phyloP scores from a whole-genome alignment of 129 eudicot genomes.

The Centrapalus pauciflorus region DNA sequence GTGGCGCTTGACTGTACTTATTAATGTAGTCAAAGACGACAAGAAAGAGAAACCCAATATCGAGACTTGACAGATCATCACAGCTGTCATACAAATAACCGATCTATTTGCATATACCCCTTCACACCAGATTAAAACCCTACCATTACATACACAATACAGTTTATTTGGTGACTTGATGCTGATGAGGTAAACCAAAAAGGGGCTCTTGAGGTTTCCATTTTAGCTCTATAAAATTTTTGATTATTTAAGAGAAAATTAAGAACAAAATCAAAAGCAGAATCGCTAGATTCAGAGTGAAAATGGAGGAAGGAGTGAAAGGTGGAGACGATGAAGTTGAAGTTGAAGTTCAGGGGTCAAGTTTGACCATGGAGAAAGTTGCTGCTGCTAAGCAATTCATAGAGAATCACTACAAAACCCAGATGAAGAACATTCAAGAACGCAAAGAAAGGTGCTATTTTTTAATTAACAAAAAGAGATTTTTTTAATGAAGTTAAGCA shows the following conservation, averaged over 20 bases:
- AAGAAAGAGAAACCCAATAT: slow-evolving; percentile 23
- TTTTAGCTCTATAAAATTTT: slow-evolving; percentile 3
- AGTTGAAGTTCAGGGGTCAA: slow-evolving; percentile 77
- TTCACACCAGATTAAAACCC: slow-evolving; percentile 31
- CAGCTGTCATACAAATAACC: slow-evolving; percentile 35
- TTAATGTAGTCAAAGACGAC: slow-evolving; percentile 20
- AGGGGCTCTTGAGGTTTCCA: slow-evolving; percentile 20
- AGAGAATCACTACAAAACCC: slow-evolving; percentile 92
- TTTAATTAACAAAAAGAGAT: neutral
- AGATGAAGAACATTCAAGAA: slow-evolving; percentile 93
- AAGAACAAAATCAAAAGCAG: too few relatives aligned
- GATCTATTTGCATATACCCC: slow-evolving; percentile 21
- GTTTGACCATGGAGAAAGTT: slow-evolving; percentile 94
- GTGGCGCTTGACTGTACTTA: slow-evolving; percentile 18
- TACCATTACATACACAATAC: slow-evolving; percentile 13
- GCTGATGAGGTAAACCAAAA: slow-evolving; percentile 37
- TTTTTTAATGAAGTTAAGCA: slow-evolving; percentile 1
- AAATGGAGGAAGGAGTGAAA: too few relatives aligned
- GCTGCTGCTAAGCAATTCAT: slow-evolving; percentile 92
- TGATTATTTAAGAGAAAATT: too few relatives aligned
- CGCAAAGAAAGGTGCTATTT: slow-evolving; percentile 69
- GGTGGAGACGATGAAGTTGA: slow-evolving; percentile 55
- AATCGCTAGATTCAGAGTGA: too few relatives aligned
- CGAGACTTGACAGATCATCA: slow-evolving; percentile 27
- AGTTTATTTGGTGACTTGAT: slow-evolving; percentile 23